These are phyloP conservation scores for Solanum rostratum DNA, from an alignment of 257 asterid species.

Conservation along the genomic window DNA sequence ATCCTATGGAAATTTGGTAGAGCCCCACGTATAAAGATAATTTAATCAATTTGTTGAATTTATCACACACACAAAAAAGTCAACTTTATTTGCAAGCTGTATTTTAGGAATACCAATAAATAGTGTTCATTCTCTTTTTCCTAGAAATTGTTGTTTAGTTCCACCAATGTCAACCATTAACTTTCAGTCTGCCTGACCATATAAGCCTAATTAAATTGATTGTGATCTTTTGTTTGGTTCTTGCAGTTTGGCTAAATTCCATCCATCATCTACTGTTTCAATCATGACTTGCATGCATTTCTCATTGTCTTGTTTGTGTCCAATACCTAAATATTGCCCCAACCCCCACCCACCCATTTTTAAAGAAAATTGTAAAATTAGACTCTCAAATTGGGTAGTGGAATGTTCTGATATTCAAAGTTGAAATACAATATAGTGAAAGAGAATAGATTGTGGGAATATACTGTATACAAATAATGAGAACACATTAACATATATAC, in stretches of 20 bases:
- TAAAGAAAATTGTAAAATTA: not conserved
- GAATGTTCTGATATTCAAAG: not conserved
- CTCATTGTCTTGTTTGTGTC: not conserved
- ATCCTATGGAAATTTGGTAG: not conserved
- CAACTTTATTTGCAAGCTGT: conserved; percentile 2
- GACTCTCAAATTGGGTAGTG: not conserved
- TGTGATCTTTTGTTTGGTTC: not conserved
- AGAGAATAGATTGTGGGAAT: not conserved
- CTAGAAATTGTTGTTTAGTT: not conserved
- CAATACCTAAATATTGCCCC: not conserved
- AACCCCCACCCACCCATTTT: not conserved
- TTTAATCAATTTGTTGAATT: not conserved
- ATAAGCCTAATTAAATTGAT: not conserved
- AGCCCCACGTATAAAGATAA: not conserved
- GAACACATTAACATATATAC: not conserved
- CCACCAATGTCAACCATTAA: not conserved
- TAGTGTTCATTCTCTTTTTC: not conserved
- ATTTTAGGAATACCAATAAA: not conserved
- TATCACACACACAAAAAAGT: not conserved
- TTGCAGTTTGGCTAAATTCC: not conserved
- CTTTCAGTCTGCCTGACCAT: conserved; percentile 3
- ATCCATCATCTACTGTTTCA: not conserved
- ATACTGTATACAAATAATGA: not conserved
- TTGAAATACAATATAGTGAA: not conserved
- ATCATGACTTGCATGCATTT: not conserved